These are phyloP conservation scores for Arctium lappa DNA, from an alignment of 129 eudicot genomes.

Conservation along the genomic window DNA sequence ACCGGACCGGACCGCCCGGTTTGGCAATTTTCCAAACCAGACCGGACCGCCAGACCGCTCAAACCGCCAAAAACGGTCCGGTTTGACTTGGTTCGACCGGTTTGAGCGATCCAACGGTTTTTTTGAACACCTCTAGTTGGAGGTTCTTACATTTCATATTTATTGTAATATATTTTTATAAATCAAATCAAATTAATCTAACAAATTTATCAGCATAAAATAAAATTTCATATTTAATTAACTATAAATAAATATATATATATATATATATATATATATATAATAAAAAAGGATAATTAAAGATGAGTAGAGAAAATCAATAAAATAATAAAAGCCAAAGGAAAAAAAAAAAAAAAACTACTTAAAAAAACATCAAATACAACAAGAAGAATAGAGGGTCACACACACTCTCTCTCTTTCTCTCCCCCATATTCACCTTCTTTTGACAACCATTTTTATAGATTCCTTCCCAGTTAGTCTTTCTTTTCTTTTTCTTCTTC, in stretches of 20 bases:
- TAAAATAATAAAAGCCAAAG: background rate
- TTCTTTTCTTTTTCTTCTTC: background rate
- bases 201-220: too few relatives aligned
- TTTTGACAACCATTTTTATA: constrained; percentile 3
- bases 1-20: too few relatives aligned
- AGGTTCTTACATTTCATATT: background rate
- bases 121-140: too few relatives aligned
- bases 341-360: background rate
- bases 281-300: background rate
- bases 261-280: background rate
- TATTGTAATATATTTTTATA: background rate
- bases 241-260: background rate
- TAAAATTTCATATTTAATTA: too few relatives aligned
- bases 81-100: too few relatives aligned
- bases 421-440: background rate
- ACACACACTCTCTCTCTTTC: background rate
- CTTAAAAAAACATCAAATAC: background rate
- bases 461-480: constrained; percentile 1
- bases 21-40: too few relatives aligned
- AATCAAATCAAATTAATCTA: too few relatives aligned
- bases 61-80: too few relatives aligned
- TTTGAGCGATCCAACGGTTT: too few relatives aligned
- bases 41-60: too few relatives aligned
- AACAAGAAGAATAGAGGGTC: background rate
- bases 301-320: background rate